Percentiles rank a stretch among this genome's conserved stretches.
Conservation (phyloP, 2,329 filamentous ascomycete genomes). For the Chalaropsis ovoidea region DNA sequence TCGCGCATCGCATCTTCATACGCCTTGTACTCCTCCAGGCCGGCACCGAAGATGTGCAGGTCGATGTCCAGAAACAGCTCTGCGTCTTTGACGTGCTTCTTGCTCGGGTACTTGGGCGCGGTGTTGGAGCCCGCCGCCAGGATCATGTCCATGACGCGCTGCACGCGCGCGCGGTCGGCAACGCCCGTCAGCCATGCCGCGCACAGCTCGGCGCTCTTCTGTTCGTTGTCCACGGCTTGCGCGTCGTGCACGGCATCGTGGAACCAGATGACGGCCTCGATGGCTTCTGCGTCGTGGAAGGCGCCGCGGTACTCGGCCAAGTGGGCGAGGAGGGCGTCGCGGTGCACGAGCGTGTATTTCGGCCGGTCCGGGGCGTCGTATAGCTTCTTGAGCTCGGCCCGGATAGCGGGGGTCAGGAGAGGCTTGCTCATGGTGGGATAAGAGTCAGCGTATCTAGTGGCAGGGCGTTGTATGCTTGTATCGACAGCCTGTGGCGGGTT, state of each 20-base stretch:
- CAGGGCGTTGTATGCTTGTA: background rate
- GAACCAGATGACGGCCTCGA: conserved; percentile 25
- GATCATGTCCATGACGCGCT: conserved; percentile 21
- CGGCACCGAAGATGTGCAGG: conserved; percentile 20
- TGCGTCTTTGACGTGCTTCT: conserved; percentile 21
- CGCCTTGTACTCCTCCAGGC: conserved; percentile 10
- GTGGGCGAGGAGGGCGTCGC: conserved; percentile 18
- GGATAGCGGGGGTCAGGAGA: conserved; percentile 13
- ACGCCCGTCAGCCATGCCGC: background rate
- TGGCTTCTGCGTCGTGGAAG: conserved; percentile 20
- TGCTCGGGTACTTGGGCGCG: conserved; percentile 15
- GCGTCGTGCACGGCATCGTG: conserved; percentile 25
- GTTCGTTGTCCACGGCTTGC: conserved; percentile 28
- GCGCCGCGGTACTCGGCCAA: conserved; percentile 7
- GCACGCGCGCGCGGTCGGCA: conserved; percentile 16
- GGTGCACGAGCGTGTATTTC: conserved; percentile 21
- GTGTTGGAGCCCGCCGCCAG: conserved; percentile 18
- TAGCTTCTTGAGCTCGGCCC: conserved; percentile 8
- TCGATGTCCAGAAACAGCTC: conserved; percentile 26
- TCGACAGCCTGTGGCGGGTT: background rate
- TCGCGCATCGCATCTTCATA: conserved; percentile 23
- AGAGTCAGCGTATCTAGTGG: background rate
- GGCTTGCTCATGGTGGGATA: background rate
- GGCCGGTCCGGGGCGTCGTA: conserved; percentile 19
- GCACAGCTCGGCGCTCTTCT: conserved; percentile 30